Conservation (phyloP, 352 stramenopile genomes). For the Phytopythium chamaehyphon region DNA sequence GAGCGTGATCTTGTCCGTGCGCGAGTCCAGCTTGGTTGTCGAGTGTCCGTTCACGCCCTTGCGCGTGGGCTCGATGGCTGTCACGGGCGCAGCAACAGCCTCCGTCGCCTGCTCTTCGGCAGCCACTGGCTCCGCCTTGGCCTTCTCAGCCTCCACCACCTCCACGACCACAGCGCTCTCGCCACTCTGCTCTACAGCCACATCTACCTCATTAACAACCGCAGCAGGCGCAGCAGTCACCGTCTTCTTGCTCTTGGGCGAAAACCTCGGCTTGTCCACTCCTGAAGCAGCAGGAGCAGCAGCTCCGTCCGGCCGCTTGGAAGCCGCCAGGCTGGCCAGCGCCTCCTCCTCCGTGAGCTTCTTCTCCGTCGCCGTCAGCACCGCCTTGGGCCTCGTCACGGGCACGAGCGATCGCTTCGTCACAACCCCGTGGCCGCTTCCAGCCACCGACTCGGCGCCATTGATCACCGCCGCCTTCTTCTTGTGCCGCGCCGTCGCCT, state of each 20-base stretch:
- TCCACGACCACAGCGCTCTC: neutral
- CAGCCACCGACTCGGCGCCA: slow-evolving; percentile 8
- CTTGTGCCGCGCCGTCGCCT: slow-evolving; percentile 21
- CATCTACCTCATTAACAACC: neutral
- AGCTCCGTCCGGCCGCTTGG: slow-evolving; percentile 10
- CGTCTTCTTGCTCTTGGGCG: slow-evolving; percentile 10
- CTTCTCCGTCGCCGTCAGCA: slow-evolving; percentile 15
- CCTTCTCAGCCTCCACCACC: neutral
- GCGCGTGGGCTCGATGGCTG: neutral
- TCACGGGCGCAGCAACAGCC: neutral
- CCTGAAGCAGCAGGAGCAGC: neutral
- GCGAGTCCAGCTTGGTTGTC: neutral
- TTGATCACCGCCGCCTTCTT: slow-evolving; percentile 17
- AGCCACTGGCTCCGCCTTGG: neutral
- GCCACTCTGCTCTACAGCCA: neutral
- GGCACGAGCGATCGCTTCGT: slow-evolving; percentile 1
- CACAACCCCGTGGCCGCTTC: slow-evolving; percentile 8
- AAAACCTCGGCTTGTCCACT: neutral
- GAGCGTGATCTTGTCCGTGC: slow-evolving; percentile 59
- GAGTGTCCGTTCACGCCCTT: neutral
- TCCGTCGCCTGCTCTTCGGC: no score
- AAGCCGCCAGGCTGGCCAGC: slow-evolving; percentile 15
- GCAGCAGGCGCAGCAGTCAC: slow-evolving; percentile 1
- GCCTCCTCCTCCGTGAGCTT: slow-evolving; percentile 36
- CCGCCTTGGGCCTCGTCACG: slow-evolving; percentile 8